A percentile compares a stretch with the other conserved stretches of the same genome.
Conservation (phyloP, 2,329 filamentous ascomycete species). For the Microdochium trichocladiopsis region DNA sequence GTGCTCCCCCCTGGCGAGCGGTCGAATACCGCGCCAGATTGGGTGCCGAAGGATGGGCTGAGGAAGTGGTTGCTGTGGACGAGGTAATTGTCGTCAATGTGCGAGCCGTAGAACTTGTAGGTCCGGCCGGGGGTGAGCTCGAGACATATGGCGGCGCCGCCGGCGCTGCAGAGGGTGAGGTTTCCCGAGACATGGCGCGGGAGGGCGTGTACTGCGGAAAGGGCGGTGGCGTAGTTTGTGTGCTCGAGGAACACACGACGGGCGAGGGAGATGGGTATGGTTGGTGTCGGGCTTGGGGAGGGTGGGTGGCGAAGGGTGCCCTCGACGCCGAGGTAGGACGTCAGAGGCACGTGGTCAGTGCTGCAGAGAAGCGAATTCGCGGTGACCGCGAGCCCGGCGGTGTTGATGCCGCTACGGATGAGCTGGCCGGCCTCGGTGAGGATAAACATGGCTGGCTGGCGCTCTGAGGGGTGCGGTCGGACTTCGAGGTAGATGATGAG, state of each 20-base stretch:
- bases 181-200: conserved; percentile 18
- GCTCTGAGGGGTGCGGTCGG: conserved; percentile 8
- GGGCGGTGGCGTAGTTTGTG: conserved; percentile 7
- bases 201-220: conserved; percentile 5
- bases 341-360: conserved; percentile 12
- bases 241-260: conserved; percentile 15
- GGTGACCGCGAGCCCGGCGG: conserved; percentile 14
- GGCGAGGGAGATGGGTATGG: conserved; percentile 13
- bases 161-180: conserved; percentile 9
- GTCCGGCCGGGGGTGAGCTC: conserved; percentile 14
- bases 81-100: conserved; percentile 9
- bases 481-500: conserved; percentile 18
- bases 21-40: conserved; percentile 7
- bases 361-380: conserved; percentile 17
- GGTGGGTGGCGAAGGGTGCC: neutral
- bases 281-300: neutral
- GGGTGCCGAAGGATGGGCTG: conserved; percentile 8
- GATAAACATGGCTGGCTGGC: conserved; percentile 12
- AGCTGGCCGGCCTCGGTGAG: conserved; percentile 21
- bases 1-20: conserved; percentile 12
- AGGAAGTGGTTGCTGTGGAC: conserved; percentile 19
- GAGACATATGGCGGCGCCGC: conserved; percentile 13
- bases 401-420: conserved; percentile 18
- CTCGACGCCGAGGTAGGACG: conserved; percentile 3
- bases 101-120: conserved; percentile 7